Percentiles rank a stretch among this genome's conserved stretches.
phyloP scores from a whole-genome alignment of 148 eudicot genomes.

The Amaranthus cruentus region DNA sequence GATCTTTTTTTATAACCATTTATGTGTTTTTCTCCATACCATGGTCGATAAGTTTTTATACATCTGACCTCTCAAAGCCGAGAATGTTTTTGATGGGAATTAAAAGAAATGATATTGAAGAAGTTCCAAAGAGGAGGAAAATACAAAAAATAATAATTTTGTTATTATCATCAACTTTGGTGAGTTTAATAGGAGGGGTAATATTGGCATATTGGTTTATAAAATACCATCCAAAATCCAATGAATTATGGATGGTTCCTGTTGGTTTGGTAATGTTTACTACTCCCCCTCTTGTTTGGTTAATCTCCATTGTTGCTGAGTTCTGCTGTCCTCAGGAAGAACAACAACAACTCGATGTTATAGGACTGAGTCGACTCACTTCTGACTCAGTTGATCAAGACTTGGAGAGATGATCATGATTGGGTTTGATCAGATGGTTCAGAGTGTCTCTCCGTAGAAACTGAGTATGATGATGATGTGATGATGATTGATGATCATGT shows the following conservation, averaged over 20 bases:
- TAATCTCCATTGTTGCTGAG: slow-evolving; percentile 33
- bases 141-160: slow-evolving; percentile 13
- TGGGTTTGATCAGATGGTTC: neutral
- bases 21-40: neutral
- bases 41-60: neutral
- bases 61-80: neutral
- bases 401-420: slow-evolving; percentile 13
- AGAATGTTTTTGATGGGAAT: slow-evolving; percentile 17
- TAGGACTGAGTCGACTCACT: slow-evolving; percentile 6
- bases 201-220: slow-evolving; percentile 47
- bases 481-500: neutral
- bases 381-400: neutral
- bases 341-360: slow-evolving; percentile 10
- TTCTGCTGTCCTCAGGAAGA: slow-evolving; percentile 25
- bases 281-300: slow-evolving; percentile 44
- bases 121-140: slow-evolving; percentile 12
- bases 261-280: slow-evolving; percentile 41
- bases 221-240: slow-evolving; percentile 40
- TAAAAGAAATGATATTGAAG: slow-evolving; percentile 5
- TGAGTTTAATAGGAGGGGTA: slow-evolving; percentile 49
- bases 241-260: slow-evolving; percentile 71
- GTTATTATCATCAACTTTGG: slow-evolving; percentile 26
- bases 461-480: neutral
- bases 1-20: neutral
- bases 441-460: no score